Evolutionary conservation across 23 red algal species (phyloP), one percentile per base, ranked within the genome.

Genomic region (Agarophyton chilense): DNA sequence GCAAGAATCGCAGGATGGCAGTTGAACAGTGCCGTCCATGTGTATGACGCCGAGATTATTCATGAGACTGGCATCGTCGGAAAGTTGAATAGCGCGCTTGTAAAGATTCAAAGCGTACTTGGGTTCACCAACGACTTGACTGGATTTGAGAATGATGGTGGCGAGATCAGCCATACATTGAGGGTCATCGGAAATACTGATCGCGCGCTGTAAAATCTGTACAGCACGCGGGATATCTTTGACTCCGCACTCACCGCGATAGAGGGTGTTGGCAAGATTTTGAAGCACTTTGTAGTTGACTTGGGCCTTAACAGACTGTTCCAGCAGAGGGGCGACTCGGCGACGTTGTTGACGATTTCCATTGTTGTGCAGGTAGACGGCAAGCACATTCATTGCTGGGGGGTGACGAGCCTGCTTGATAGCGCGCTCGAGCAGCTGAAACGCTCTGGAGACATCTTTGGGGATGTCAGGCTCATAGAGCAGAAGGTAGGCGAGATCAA

Each of bases 41-140:
- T 74, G 47, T 10, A 74, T 46, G 25, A 74, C 68, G 41, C 40
- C 68, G 11, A 74, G 68, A 16, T 74, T 74, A 39, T 74, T 43
- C 68, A 74, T 74, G 40, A 74, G 68, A 74, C 68, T 43, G 68
- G 68, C 40, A 74, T 49, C 25, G 19, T 74, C 24, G 41, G 68
- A 74, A 25, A 46, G 38, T 26, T 47, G 38, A 14, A 74, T 74
- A 14, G 68, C 68, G 2, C 24, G 40, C 18, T 74, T 74, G 43
- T 74, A 74, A 18, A 74, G 68, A 45, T 29, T 7, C 40, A 74
- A 49, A 11, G 68, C 68, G 68, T 49, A 46, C n/a, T 49, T 43
- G 19, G 33, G 45, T 17, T 47, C 41, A 39, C 40, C 68, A 9
- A 46, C 40, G 4, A 74, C 21, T 46, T 46, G 21, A n/a, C 24